A percentile compares a stretch with the other conserved stretches of the same genome.
phyloP scores from a whole-genome alignment of 257 asterid species.

The Plectranthus barbatus region DNA sequence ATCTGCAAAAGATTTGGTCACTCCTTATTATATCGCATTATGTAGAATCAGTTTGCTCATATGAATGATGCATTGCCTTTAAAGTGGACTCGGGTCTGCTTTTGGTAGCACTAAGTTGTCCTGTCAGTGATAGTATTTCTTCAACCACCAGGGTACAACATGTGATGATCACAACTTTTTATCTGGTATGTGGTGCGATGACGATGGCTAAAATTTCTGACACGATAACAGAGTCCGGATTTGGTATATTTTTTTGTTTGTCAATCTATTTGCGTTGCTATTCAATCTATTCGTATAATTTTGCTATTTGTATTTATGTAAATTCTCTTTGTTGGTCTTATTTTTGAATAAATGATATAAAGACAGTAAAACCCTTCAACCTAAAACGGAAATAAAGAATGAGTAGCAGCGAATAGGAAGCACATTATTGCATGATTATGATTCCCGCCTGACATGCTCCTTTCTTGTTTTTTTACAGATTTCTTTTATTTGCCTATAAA shows the following conservation, averaged over 20 bases:
- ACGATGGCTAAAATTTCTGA: slow-evolving; percentile 92
- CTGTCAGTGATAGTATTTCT: slow-evolving; percentile 1
- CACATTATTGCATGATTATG: neutral
- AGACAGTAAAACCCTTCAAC: too few relatives aligned
- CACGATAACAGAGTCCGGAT: slow-evolving; percentile 87
- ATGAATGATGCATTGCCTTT: too few relatives aligned
- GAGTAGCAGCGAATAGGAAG: neutral
- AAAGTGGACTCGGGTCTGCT: too few relatives aligned
- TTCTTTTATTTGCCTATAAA: neutral
- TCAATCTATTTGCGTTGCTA: too few relatives aligned
- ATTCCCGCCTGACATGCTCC: neutral
- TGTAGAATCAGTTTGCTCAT: neutral
- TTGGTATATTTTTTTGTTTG: slow-evolving; percentile 44
- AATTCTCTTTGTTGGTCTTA: neutral
- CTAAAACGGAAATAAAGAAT: neutral
- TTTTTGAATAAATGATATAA: neutral
- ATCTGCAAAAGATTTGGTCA: neutral
- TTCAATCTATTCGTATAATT: neutral
- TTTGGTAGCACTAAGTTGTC: neutral
- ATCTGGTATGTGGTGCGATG: slow-evolving; percentile 94
- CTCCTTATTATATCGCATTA: neutral
- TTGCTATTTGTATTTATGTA: neutral
- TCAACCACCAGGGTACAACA: slow-evolving; percentile 60
- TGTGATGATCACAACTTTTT: slow-evolving; percentile 63
- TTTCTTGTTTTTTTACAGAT: neutral